Percentiles rank a stretch among this genome's conserved stretches.
Evolutionary conservation across 1,284 basidiomycete species (phyloP).

Genomic region (Dichomitus squalens): DNA sequence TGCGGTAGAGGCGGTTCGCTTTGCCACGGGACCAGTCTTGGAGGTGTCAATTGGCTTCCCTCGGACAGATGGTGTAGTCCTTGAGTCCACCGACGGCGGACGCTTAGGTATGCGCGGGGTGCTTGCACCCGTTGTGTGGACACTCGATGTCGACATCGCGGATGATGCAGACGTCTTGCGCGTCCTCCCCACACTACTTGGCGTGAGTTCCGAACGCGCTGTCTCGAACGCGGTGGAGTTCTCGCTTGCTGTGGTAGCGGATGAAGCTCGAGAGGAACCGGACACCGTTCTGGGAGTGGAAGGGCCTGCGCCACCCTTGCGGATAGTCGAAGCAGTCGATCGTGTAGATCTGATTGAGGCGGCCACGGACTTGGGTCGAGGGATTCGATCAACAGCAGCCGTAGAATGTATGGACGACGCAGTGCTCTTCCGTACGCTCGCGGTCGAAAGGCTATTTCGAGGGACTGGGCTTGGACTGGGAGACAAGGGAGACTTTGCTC

Average conservation of each 20-base stretch:
- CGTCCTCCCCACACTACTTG: slow-evolving; percentile 38
- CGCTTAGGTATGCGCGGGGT: slow-evolving; percentile 27
- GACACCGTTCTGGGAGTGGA: slow-evolving; percentile 34
- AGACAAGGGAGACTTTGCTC: slow-evolving; percentile 17
- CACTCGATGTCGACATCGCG: slow-evolving; percentile 40
- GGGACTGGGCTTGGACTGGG: slow-evolving; percentile 16
- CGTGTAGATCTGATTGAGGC: slow-evolving; percentile 38
- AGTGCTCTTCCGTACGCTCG: slow-evolving; percentile 19
- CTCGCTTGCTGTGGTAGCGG: slow-evolving; percentile 46
- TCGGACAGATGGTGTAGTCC: slow-evolving; percentile 28
- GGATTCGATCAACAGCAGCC: slow-evolving; percentile 15
- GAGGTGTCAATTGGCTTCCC: slow-evolving; percentile 25
- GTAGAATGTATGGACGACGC: slow-evolving; percentile 20
- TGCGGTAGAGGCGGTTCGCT: slow-evolving; percentile 31
- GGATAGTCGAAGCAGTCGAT: slow-evolving; percentile 43
- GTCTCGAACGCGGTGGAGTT: slow-evolving; percentile 59
- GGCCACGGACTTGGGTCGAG: slow-evolving; percentile 38
- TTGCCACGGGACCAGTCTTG: slow-evolving; percentile 26
- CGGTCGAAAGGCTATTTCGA: slow-evolving; percentile 21
- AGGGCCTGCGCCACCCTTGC: slow-evolving; percentile 32
- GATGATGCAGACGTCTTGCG: slow-evolving; percentile 48
- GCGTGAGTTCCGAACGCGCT: slow-evolving; percentile 46
- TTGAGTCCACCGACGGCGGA: slow-evolving; percentile 29
- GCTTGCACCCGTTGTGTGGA: slow-evolving; percentile 34
- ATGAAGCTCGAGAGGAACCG: slow-evolving; percentile 44